These are phyloP conservation scores for Staphylotrichum longicolle DNA, from an alignment of 495 filamentous ascomycete species.

Conservation along the genomic window DNA sequence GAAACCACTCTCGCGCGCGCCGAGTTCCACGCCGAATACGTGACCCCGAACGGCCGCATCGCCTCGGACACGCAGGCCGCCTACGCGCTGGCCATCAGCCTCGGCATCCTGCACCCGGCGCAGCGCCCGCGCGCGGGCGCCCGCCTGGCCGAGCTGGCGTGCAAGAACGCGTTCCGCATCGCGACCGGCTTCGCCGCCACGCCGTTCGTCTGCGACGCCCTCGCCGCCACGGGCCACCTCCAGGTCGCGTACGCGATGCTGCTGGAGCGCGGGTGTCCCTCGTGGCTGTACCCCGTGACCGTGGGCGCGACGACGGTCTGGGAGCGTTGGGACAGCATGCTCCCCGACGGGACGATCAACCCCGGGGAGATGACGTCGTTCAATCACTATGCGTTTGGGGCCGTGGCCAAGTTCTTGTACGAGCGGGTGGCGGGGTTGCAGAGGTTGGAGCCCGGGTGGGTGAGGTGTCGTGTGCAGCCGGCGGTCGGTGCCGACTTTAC, in stretches of 20 bases:
- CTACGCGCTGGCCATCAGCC: constrained; percentile 40
- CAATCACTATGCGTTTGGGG: constrained; percentile 41
- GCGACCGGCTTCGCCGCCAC: constrained; percentile 57
- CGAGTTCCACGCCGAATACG: constrained; percentile 41
- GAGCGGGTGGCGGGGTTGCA: constrained; percentile 2
- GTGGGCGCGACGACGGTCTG: constrained; percentile 55
- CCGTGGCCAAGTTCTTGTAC: constrained; percentile 21
- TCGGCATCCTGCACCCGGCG: constrained; percentile 25
- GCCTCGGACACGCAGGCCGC: constrained; percentile 45
- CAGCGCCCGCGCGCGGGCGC: constrained; percentile 6
- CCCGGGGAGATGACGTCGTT: constrained; percentile 56
- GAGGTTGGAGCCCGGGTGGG: background rate
- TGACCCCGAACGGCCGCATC: constrained; percentile 36
- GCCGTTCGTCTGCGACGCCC: constrained; percentile 45
- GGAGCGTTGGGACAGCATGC: constrained; percentile 58
- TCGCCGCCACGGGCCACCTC: constrained; percentile 41
- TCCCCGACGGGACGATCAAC: constrained; percentile 50
- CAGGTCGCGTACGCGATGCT: background rate
- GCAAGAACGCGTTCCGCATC: constrained; percentile 44
- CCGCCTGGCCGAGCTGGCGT: constrained; percentile 37
- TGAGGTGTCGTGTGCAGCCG: background rate
- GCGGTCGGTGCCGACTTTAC: background rate
- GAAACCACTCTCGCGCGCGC: background rate
- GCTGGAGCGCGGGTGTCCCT: background rate
- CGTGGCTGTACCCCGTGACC: constrained; percentile 52